phyloP scores from a whole-genome alignment of 2,329 filamentous ascomycete species.

The Fusarium sp. region DNA sequence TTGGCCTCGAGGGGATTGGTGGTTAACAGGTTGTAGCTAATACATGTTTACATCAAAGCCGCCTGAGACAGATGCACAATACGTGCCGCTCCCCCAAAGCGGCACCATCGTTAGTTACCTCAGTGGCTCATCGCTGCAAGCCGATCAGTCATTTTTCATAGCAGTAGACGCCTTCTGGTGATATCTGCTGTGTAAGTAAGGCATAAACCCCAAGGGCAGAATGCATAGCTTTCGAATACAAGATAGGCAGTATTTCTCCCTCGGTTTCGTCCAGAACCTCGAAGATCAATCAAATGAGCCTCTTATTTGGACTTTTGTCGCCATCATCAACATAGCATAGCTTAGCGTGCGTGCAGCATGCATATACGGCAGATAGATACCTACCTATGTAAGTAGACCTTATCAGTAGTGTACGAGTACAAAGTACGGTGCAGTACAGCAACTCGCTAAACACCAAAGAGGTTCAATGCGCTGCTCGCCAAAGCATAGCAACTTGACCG shows the following conservation, averaged over 20 bases:
- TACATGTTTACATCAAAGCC: conserved; percentile 4
- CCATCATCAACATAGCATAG: conserved; percentile 5
- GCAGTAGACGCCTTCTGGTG: conserved; percentile 15
- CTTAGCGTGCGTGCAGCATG: conserved; percentile 19
- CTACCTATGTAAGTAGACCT: conserved; percentile 14
- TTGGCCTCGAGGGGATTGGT: background rate
- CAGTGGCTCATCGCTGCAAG: conserved; percentile 18
- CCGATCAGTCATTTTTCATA: conserved; percentile 19
- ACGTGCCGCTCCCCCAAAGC: conserved; percentile 23
- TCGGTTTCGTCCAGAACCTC: conserved; percentile 13
- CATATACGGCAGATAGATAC: conserved; percentile 27
- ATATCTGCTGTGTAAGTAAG: conserved; percentile 28
- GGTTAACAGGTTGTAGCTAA: background rate
- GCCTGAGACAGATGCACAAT: conserved; percentile 9
- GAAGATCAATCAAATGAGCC: conserved; percentile 9
- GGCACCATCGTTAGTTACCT: conserved; percentile 21
- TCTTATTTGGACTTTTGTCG: conserved; percentile 11
- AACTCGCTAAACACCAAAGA: conserved; percentile 21
- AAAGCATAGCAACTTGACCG: conserved; percentile 26
- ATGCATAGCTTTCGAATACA: background rate
- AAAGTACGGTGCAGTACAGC: background rate
- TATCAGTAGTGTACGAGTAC: conserved; percentile 13
- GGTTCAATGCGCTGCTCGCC: conserved; percentile 16
- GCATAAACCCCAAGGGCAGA: conserved; percentile 18
- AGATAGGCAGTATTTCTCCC: conserved; percentile 24